Base-by-base conservation (phyloP, 2,329 filamentous ascomycete genomes). In the Trichophyton verrucosum region DNA sequence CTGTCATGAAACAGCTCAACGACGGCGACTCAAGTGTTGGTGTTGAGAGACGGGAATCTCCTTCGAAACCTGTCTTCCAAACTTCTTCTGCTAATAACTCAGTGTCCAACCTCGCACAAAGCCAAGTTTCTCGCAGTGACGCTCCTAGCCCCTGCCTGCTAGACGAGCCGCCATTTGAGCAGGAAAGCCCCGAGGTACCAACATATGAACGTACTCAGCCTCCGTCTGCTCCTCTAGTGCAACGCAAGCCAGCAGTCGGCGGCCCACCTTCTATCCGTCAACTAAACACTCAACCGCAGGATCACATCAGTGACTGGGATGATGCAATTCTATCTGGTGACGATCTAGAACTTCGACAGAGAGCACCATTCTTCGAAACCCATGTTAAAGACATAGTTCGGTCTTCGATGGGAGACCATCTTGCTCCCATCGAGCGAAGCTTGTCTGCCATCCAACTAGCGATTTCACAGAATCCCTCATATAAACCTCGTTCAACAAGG, bases 291-390 rank as follows among this genome's bases (percentile, higher is more conserved):
- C 80, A 80, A 24, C 73, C 74, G 38, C 81, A 82, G 63, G 77
- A 86, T 15, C 85, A 86, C 24, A 82, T 85, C 62, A 96, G 91
- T 70, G 92, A 97, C 72, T 99, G 94, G 94, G 91, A 95, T 69
- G 87, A 87, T 69, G 84, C 87, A 55, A 86, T 96, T 64, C 87
- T 87, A 8, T 88, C 89, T 17, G 86, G 87, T 38, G 89, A 95
- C 68, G 89, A 95, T 62, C 83, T 85, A 58, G 96, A 95, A 73
- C 78, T 97, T 61, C 84, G 88, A 65, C 85, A 86, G 59, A 85
- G 91, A 56, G 89, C 88, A 64, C 82, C 84, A 55, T 97, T 96
- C 80, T 96, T 97, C 68, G 91, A 97, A 69, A 86, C 84, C 55
- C 91, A 89, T 69, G 89, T 99, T 64, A 91, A 96, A 70, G 85